Evolutionary conservation across 805 yeast species (phyloP).

Genomic region (Hanseniaspora meyeri): DNA sequence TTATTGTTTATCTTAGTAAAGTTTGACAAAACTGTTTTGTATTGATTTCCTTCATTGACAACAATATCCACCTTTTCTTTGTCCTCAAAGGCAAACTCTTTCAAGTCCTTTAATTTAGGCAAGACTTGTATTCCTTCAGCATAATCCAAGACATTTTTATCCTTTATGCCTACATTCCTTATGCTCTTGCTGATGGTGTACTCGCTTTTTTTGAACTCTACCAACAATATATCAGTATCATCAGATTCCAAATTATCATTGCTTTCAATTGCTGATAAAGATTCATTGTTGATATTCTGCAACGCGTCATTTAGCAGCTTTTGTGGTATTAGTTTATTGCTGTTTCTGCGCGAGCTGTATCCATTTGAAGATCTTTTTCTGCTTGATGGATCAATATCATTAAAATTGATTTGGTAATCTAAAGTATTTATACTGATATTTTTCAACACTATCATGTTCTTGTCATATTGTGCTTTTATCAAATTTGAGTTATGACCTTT

Average conservation of each 20-base stretch:
- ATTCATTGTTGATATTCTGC: neutral
- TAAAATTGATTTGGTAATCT: neutral
- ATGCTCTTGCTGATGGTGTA: neutral
- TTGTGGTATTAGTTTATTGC: neutral
- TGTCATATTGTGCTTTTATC: neutral
- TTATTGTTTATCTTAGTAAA: neutral
- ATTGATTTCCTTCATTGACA: neutral
- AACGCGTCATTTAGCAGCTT: slow-evolving; percentile 11
- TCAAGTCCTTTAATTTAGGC: neutral
- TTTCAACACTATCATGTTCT: neutral
- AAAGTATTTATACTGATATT: neutral
- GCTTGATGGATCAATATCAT: neutral
- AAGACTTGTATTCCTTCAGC: neutral
- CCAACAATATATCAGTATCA: neutral
- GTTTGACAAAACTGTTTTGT: neutral
- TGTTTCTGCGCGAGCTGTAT: neutral
- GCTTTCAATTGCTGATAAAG: neutral
- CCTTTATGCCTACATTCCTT: neutral
- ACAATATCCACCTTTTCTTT: neutral
- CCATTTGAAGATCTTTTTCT: neutral
- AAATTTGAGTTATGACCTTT: neutral
- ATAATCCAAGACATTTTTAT: neutral
- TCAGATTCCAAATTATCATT: neutral
- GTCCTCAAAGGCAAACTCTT: neutral
- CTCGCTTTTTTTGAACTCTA: neutral